Base-by-base conservation (phyloP, 495 filamentous ascomycete species). In the Neurospora sp. region DNA sequence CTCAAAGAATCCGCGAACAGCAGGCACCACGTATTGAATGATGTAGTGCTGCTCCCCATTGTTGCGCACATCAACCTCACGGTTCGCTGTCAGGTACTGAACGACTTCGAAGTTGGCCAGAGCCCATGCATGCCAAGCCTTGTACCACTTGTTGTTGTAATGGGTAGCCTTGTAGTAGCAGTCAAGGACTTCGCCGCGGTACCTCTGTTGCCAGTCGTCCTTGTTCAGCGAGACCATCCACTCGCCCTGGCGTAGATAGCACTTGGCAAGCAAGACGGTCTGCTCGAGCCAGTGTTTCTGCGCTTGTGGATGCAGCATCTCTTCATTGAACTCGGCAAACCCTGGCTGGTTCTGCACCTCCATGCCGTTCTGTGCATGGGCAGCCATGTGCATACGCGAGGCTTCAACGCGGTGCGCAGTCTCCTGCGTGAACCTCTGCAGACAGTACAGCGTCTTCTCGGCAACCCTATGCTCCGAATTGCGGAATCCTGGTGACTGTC, bases 51-150 rank as follows among this genome's bases (percentile, higher is more conserved):
- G 72, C 31, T 81, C 88, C 27, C 88, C 83, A 10, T 85, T 84
- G 40, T 88, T 89, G 18, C 92, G 82, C 68, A 76, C 85, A 68
- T 91, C 89, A 16, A 87, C 85, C 74, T 89, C 91, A 11, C 85
- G 84, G 68, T 90, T 82, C 37, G 88, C 87, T 22, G 88, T 86
- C 72, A 95, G 86, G 3, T 91, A 88, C 71, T 93, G 97, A 37
- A 98, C 94, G 48, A 98, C 94, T 80, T 99, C 95, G 77, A 98
- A 99, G 80, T 99, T 99, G 20, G 96, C 96, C 53, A 98, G 83
- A n/a, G 96, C 96, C 96, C 96, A 99, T 4, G 96, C 90, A 80
- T 99, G 96, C 96, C 96, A 99, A 22, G 96, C 96, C 82, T 98
- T 99, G 82, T 99, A 98, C 86, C 94, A 99, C 71, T 91, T 90